phyloP scores from a whole-genome alignment of 352 stramenopile genomes.

The Pythium phragmiticola region DNA sequence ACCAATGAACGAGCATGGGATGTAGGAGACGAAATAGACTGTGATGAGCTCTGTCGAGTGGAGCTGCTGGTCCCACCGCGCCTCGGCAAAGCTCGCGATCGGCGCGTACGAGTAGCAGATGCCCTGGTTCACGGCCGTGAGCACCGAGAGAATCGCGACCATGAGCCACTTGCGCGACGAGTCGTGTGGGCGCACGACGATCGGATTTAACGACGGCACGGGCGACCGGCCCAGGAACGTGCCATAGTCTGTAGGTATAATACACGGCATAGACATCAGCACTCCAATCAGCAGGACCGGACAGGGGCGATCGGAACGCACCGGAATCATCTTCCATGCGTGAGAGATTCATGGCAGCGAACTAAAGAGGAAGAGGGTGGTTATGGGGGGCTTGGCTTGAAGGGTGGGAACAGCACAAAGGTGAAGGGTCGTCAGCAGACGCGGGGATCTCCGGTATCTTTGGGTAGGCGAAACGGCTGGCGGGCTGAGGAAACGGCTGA shows the following conservation, averaged over 20 bases:
- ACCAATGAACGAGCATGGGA: constrained; percentile 73
- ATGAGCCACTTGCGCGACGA: constrained; percentile 61
- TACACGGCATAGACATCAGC: background rate
- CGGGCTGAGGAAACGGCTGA: too few relatives aligned
- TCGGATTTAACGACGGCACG: background rate
- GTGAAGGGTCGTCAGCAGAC: too few relatives aligned
- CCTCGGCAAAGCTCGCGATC: constrained; percentile 63
- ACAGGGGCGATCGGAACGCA: background rate
- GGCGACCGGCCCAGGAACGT: constrained; percentile 8
- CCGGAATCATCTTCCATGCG: constrained; percentile 27
- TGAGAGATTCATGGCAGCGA: constrained; percentile 8
- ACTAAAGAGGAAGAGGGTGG: too few relatives aligned
- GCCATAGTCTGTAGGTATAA: constrained; percentile 12
- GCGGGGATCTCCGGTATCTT: too few relatives aligned
- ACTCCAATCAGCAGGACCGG: too few relatives aligned
- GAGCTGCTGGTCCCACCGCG: constrained; percentile 51
- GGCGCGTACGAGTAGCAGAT: constrained; percentile 82
- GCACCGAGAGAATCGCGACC: constrained; percentile 59
- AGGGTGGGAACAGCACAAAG: too few relatives aligned
- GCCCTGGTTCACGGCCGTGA: constrained; percentile 67
- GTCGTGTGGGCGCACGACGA: constrained; percentile 14
- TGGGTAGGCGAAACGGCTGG: too few relatives aligned
- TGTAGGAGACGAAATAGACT: constrained; percentile 79
- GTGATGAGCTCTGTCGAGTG: constrained; percentile 77
- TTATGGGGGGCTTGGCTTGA: too few relatives aligned